Base-by-base conservation (phyloP, 768 basidiomycete genomes). In the Boletus vinaceobasis region DNA sequence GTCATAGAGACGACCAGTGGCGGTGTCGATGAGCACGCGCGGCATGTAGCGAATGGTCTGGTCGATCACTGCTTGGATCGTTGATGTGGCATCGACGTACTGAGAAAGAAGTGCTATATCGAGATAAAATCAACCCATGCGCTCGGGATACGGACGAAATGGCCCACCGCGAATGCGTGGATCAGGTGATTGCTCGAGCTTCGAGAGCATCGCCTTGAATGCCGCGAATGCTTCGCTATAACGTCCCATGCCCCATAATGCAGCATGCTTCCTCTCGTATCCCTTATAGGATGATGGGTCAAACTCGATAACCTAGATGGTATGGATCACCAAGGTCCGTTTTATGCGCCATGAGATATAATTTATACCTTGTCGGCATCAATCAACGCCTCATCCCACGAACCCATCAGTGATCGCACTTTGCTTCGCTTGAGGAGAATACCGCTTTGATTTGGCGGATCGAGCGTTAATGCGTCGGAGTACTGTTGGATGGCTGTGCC, bases 361-460 rank as follows among this genome's bases (percentile, higher is more conserved):
- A 42, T 9, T 3, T n/a, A 45, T 50, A 58, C 58, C 48, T 50
- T 32, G 17, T 59, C 33, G 10, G 55, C 47, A 31, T 59, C 55
- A 8, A 2, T 9, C 15, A 59, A 10, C 2, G 50, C 58, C 1
- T 46, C 46, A 1, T 35, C 39, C 60, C 55, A 60, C 1, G n/a
- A 43, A 4, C 11, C 23, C 32, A 33, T 35, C 15, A 31, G 5
- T 0, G n/a, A 10, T 7, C 37, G 39, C 1, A 15, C 42, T 39
- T 52, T 27, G 40, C 55, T 54, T 1, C 60, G 38, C 37, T 52
- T 52, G 8, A 52, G 5, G 13, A 61, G 26, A n/a, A 48, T 45
- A 10, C 48, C 44, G 15, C 19, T 0, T 0, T 26, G 42, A 11
- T 51, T 36, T 3, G 15, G 0, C 2, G 31, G 13, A 13, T 43